phyloP scores from a whole-genome alignment of 73 alveolate genomes.

The Breviolum minutum region DNA sequence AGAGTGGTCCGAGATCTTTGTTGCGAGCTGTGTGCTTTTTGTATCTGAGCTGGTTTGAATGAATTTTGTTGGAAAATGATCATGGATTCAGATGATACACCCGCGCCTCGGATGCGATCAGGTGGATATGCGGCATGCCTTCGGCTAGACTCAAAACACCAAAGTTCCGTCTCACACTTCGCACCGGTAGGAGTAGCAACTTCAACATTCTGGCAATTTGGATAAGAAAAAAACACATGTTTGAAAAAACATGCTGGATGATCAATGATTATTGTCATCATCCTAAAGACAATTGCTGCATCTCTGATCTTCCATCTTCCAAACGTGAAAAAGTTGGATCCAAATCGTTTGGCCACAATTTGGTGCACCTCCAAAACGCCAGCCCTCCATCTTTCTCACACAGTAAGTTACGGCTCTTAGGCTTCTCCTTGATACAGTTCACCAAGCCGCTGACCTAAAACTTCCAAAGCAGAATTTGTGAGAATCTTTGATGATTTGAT shows the following conservation, averaged over 20 bases:
- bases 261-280: neutral
- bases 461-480: neutral
- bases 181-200: too few species aligned
- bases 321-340: neutral
- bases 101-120: constrained; percentile 26
- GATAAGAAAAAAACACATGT: neutral
- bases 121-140: constrained; percentile 30
- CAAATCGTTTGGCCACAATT: neutral
- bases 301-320: neutral
- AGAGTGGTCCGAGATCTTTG: neutral
- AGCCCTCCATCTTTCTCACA: neutral
- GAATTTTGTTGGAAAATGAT: too few species aligned
- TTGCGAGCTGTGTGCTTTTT: too few species aligned
- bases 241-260: neutral
- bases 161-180: too few species aligned
- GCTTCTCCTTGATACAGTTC: neutral
- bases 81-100: too few species aligned
- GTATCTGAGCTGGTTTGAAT: too few species aligned
- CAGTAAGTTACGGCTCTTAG: neutral
- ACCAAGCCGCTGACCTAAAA: neutral
- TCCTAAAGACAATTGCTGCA: neutral
- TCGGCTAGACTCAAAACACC: neutral
- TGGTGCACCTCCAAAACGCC: constrained; percentile 8
- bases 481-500: too few species aligned
- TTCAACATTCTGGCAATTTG: neutral